phyloP scores from a whole-genome alignment of 768 basidiomycete species.

The Auricularia sp. region DNA sequence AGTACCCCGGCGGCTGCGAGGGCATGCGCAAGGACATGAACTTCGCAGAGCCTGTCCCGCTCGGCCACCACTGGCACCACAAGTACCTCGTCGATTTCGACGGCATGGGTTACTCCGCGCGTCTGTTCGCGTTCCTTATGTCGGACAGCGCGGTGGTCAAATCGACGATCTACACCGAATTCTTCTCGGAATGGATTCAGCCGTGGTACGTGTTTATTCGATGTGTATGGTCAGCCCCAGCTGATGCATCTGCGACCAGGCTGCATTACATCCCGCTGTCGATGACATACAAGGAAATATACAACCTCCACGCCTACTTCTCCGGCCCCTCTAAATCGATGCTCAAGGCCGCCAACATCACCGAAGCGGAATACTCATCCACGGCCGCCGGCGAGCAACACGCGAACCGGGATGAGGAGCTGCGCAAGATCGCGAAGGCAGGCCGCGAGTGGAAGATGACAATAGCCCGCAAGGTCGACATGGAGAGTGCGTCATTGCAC shows the following conservation, averaged over 20 bases:
- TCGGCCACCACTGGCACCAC: slow-evolving; percentile 86
- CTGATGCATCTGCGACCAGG: slow-evolving; percentile 33
- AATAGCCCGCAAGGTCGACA: slow-evolving; percentile 73
- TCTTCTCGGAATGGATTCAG: slow-evolving; percentile 83
- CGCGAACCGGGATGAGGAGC: slow-evolving; percentile 56
- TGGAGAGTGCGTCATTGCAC: slow-evolving; percentile 62
- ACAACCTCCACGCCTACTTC: slow-evolving; percentile 90
- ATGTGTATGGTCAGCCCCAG: neutral
- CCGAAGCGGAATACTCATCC: slow-evolving; percentile 18
- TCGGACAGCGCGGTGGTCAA: slow-evolving; percentile 88
- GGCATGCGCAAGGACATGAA: slow-evolving; percentile 56
- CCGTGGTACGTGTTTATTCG: slow-evolving; percentile 51
- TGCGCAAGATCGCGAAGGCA: slow-evolving; percentile 77
- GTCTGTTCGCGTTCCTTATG: slow-evolving; percentile 76
- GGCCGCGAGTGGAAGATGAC: slow-evolving; percentile 91
- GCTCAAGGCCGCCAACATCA: slow-evolving; percentile 43
- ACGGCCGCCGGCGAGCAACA: slow-evolving; percentile 26
- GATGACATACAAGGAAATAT: slow-evolving; percentile 78
- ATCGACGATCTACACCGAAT: slow-evolving; percentile 85
- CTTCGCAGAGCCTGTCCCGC: slow-evolving; percentile 63
- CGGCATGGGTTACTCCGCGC: slow-evolving; percentile 89
- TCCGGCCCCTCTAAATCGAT: slow-evolving; percentile 67
- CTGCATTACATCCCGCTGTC: slow-evolving; percentile 93
- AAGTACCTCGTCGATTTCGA: slow-evolving; percentile 90
- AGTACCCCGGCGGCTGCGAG: slow-evolving; percentile 67